These are phyloP conservation scores for Crithidia bombi DNA, from an alignment of 208 protist species.

Conservation along the genomic window DNA sequence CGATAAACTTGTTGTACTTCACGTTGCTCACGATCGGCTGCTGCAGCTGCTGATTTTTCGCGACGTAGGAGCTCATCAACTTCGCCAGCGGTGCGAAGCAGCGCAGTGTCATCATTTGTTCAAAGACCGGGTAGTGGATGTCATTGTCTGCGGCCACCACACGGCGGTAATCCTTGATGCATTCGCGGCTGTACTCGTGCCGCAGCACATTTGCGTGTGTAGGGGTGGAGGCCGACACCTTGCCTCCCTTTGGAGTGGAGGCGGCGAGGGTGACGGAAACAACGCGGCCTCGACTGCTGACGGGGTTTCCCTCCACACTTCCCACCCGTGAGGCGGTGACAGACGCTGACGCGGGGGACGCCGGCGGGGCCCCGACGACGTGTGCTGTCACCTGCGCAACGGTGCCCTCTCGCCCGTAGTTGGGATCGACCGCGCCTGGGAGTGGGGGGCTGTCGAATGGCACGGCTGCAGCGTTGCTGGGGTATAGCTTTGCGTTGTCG, in stretches of 20 bases:
- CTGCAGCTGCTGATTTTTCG: constrained; percentile 34
- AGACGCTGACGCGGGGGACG: not conserved
- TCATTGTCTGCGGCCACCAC: constrained; percentile 70
- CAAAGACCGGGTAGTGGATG: constrained; percentile 74
- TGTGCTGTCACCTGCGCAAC: not conserved
- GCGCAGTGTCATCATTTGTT: constrained; percentile 51
- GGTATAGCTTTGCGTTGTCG: not conserved
- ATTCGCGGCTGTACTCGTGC: constrained; percentile 65
- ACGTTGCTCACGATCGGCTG: constrained; percentile 33
- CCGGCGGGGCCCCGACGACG: not conserved
- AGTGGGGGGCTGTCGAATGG: not conserved
- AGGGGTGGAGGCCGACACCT: not conserved
- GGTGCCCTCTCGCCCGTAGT: not conserved
- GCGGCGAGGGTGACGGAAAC: not conserved
- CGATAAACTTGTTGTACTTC: constrained; percentile 34
- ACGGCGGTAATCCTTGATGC: constrained; percentile 67
- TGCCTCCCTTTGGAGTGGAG: not conserved
- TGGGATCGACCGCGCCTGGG: not conserved
- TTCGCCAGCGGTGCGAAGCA: constrained; percentile 41
- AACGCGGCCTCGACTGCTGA: constrained; percentile 8
- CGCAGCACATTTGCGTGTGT: constrained; percentile 25
- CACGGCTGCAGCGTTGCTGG: not conserved
- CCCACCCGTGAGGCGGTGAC: not conserved
- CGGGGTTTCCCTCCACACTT: not conserved
- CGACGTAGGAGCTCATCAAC: constrained; percentile 60